Base-by-base conservation (phyloP, 305 asterid species). In the Solanum hybrid region DNA sequence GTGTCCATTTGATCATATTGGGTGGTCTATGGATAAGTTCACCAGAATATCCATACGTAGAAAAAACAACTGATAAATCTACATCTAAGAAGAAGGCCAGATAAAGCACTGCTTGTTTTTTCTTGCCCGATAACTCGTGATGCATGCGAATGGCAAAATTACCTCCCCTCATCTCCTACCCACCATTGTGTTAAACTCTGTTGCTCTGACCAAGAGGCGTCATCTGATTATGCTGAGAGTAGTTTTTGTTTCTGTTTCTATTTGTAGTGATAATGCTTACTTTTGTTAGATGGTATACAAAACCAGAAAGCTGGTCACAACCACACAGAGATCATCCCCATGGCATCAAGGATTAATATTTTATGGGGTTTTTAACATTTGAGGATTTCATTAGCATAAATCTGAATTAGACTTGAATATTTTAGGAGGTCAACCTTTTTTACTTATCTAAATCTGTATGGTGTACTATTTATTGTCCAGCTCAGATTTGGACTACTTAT, bases 11-110 rank as follows among this genome's bases (percentile, higher is more conserved):
- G 81, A 73, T 92, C 77, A 92, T 96, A 90, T 87, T 96, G 78
- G 94, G 90, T 1, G 98, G 99, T 51, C 94, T 95, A 83, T 96
- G 97, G 97, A 36, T 84, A 75, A 94, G 94, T 70, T 87, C 95
- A 39, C 92, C 95, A 10, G 97, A 93, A 92, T 93, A 93, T 89
- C 96, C 98, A 14, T 94, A 94, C 10, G 91, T 88, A 5, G 93
- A 92, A 11, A 22, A 81, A 73, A 24, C 92, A 89, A 89, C 87
- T 26, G 57, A 70, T 34, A 86, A 89, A 90, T 87, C 91, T 32
- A 76, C 93, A 83, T 17, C 80, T 3, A 89, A 91, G 86, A 92
- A 82, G 90, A 94, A 95, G 89, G 90, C 89, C 72, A 92, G 91
- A 89, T 95, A 93, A 96, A 83, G 7, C 39, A 29, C 31, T 10